These are phyloP conservation scores for Lathyrus oleraceus DNA, from an alignment of 306 rosid species.

Conservation along the genomic window DNA sequence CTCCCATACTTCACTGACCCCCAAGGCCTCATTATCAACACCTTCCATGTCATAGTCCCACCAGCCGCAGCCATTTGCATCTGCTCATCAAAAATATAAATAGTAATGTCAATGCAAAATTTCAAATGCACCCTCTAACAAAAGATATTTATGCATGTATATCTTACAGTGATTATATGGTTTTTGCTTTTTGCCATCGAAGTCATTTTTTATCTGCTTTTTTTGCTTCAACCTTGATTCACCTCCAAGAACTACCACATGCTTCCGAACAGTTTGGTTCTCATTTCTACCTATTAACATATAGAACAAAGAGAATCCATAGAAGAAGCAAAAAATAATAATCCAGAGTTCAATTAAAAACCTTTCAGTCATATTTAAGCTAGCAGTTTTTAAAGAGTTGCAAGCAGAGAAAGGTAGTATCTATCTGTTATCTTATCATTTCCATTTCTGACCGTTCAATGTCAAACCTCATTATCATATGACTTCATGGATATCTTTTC, in stretches of 20 bases:
- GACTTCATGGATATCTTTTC: conserved; percentile 29
- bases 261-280: conserved; percentile 41
- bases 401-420: conserved; percentile 3
- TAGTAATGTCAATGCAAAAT: conserved; percentile 10
- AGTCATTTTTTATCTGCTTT: conserved; percentile 33
- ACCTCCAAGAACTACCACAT: conserved; percentile 68
- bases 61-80: conserved; percentile 88
- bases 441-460: conserved; percentile 18
- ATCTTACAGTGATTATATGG: conserved; percentile 85
- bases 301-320: conserved; percentile 19
- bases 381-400: conserved; percentile 9
- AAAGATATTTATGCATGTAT: conserved; percentile 9
- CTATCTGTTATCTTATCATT: background rate
- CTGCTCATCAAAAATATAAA: conserved; percentile 41
- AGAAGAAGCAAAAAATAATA: conserved; percentile 14
- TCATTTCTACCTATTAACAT: conserved; percentile 45
- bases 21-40: conserved; percentile 76
- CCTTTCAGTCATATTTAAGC: conserved; percentile 11
- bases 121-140: background rate
- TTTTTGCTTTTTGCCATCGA: conserved; percentile 45
- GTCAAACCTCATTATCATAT: conserved; percentile 12
- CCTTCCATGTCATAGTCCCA: conserved; percentile 95
- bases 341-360: conserved; percentile 28
- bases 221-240: conserved; percentile 51
- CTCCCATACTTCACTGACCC: conserved; percentile 86